Base-by-base conservation (phyloP, 2,329 filamentous ascomycete genomes). In the Colletotrichum sp. region DNA sequence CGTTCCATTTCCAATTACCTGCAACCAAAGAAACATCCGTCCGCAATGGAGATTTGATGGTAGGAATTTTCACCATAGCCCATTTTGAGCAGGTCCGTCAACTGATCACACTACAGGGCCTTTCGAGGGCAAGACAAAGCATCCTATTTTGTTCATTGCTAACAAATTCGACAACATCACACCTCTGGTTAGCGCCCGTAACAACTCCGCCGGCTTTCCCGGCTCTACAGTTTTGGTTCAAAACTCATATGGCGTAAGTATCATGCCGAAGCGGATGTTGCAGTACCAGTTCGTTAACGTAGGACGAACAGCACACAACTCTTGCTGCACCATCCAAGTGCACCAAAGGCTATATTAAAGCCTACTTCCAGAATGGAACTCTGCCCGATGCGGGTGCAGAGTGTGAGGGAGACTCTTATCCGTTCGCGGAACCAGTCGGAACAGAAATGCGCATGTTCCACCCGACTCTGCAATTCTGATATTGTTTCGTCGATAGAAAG, bases 181-280 rank as follows among this genome's bases (percentile, higher is more conserved):
- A n/a, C 88, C 88, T 21, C 78, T 86, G 4, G 78, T 85, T 21
- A 88, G 86, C 75, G 87, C 88, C 6, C 74, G 83, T n/a, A 87
- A 86, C 72, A 87, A 87, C 82, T 86, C 82, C 18, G 82, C 80
- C 4, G 82, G 84, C 0, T 90, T 90, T 67, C 83, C 83, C 0
- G 85, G 84, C 16, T 89, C 88, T 0, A 83, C 85, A 1, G 81
- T 91, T 8, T 79, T 91, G 30, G 83, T 86, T 15, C 88, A 90
- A 78, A 87, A 90, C 60, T 86, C 87, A 1, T 90, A 88, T 55
- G 89, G 89, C 6, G 88, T 89, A 83, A 82, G 87, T 81, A 12
- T 13, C 4, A 16, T 30, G 5, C 9, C 36, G 12, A 48, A 3
- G 32, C 9, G 6, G n/a, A 61, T 30, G 4, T 12, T 34, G 32